Percentiles rank a stretch among this genome's conserved stretches.
Evolutionary conservation across 1,284 basidiomycete genomes (phyloP).

Genomic region (Tilletia indica): DNA sequence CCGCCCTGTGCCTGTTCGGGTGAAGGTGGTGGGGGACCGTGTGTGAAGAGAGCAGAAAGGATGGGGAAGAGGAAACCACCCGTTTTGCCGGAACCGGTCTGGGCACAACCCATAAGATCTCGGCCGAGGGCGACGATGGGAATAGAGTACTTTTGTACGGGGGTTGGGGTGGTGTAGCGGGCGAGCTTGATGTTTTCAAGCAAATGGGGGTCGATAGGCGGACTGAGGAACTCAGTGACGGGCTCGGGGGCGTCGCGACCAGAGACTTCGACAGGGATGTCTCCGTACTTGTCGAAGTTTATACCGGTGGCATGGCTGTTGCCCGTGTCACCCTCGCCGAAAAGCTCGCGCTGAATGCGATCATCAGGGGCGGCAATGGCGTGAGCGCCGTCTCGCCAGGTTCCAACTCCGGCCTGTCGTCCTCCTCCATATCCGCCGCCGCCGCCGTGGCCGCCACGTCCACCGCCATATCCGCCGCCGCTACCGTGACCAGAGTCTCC

Average conservation of each 20-base stretch:
- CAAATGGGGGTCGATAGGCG: constrained; percentile 87
- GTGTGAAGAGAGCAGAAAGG: constrained; percentile 84
- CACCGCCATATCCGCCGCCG: constrained; percentile 17
- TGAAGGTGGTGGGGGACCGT: constrained; percentile 73
- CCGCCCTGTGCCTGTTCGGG: constrained; percentile 58
- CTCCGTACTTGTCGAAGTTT: constrained; percentile 99
- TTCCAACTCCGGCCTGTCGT: constrained; percentile 60
- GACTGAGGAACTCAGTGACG: constrained; percentile 78
- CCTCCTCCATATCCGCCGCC: constrained; percentile 3
- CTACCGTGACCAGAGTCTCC: constrained; percentile 2
- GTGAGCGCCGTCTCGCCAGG: constrained; percentile 88
- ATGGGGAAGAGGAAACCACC: constrained; percentile 99
- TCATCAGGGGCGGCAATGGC: constrained; percentile 75
- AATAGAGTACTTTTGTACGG: constrained; percentile 99
- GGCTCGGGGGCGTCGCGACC: constrained; percentile 93
- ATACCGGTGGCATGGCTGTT: constrained; percentile 85
- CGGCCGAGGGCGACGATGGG: constrained; percentile 87
- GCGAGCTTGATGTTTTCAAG: constrained; percentile 92
- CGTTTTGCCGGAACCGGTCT: constrained; percentile 99
- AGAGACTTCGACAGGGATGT: constrained; percentile 98
- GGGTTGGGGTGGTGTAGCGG: constrained; percentile 90
- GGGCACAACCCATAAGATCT: constrained; percentile 99
- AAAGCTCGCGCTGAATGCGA: constrained; percentile 92
- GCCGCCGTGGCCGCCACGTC: constrained; percentile 12
- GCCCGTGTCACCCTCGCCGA: constrained; percentile 75